These are phyloP conservation scores for Kluyveromyces dobzhanskii DNA, from an alignment of 805 yeast species.

Conservation along the genomic window DNA sequence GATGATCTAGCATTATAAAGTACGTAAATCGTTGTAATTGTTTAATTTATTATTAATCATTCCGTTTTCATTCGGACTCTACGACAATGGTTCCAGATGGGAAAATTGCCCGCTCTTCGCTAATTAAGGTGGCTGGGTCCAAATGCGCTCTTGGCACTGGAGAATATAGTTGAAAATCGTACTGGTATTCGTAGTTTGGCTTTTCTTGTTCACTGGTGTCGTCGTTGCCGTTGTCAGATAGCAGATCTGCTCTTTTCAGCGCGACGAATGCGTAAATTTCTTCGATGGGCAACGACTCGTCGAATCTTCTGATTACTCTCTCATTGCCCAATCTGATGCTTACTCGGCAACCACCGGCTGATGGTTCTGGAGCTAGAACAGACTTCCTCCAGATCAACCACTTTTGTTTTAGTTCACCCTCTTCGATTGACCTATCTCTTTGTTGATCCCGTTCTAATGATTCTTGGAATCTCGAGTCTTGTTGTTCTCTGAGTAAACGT, in stretches of 20 bases:
- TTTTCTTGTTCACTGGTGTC: constrained; percentile 15
- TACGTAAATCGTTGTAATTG: constrained; percentile 6
- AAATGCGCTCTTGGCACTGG: constrained; percentile 51
- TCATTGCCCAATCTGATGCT: constrained; percentile 65
- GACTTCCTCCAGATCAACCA: constrained; percentile 46
- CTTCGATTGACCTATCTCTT: constrained; percentile 24
- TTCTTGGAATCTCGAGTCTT: constrained; percentile 67
- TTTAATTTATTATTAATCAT: neutral
- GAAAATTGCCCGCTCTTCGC: constrained; percentile 40
- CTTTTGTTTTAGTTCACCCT: constrained; percentile 18
- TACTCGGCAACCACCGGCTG: constrained; percentile 42
- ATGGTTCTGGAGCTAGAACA: constrained; percentile 21
- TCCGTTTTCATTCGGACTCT: constrained; percentile 22
- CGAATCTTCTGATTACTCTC: constrained; percentile 45
- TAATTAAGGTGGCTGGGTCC: constrained; percentile 26
- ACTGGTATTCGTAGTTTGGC: constrained; percentile 36
- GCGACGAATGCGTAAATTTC: constrained; percentile 71
- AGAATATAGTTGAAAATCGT: constrained; percentile 41
- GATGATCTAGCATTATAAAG: neutral
- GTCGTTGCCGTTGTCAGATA: constrained; percentile 14
- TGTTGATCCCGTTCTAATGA: constrained; percentile 62
- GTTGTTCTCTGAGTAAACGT: constrained; percentile 55
- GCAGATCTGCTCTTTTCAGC: constrained; percentile 30
- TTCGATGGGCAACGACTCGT: constrained; percentile 39
- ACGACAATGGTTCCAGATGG: constrained; percentile 62